Conservation (phyloP, 1,139 yeast species). For the Taiozyma onychis region DNA sequence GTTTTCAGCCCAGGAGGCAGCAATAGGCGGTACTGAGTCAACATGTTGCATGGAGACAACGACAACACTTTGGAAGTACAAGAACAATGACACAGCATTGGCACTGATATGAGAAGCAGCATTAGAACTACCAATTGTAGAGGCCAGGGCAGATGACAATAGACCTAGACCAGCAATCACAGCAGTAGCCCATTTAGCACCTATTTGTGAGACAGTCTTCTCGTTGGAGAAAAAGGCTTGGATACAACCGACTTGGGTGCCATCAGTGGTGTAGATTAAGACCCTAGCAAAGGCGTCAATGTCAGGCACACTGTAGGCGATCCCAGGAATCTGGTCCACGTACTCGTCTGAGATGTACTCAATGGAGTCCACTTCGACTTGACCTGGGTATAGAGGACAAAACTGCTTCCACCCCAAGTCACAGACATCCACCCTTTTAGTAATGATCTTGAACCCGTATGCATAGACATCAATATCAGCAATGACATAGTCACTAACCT, state of each 20-base stretch:
- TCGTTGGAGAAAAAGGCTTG: conserved; percentile 69
- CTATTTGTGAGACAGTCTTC: conserved; percentile 67
- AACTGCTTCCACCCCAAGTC: conserved; percentile 67
- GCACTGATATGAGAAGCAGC: conserved; percentile 78
- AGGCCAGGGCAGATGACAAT: conserved; percentile 58
- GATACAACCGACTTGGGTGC: conserved; percentile 54
- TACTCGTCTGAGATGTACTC: conserved; percentile 46
- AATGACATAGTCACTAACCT: conserved; percentile 47
- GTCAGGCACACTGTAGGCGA: conserved; percentile 72
- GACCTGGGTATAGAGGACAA: conserved; percentile 72
- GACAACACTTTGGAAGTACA: conserved; percentile 74
- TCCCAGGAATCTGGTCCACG: conserved; percentile 54
- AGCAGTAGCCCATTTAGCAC: conserved; percentile 83
- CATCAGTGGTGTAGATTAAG: conserved; percentile 33
- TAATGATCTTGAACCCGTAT: conserved; percentile 63
- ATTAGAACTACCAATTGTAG: conserved; percentile 71
- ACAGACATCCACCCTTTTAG: conserved; percentile 50
- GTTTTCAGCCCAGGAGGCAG: conserved; percentile 75
- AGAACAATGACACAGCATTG: conserved; percentile 64
- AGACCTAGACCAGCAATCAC: conserved; percentile 75
- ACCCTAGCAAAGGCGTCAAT: conserved; percentile 69
- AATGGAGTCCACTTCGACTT: conserved; percentile 60
- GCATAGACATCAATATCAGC: conserved; percentile 68
- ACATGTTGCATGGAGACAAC: conserved; percentile 69
- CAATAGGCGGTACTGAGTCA: conserved; percentile 72